Percentiles rank a stretch among this genome's conserved stretches.
These are phyloP conservation scores for Rhynchosporium agropyri DNA, from an alignment of 2,329 filamentous ascomycete genomes.

Conservation along the genomic window DNA sequence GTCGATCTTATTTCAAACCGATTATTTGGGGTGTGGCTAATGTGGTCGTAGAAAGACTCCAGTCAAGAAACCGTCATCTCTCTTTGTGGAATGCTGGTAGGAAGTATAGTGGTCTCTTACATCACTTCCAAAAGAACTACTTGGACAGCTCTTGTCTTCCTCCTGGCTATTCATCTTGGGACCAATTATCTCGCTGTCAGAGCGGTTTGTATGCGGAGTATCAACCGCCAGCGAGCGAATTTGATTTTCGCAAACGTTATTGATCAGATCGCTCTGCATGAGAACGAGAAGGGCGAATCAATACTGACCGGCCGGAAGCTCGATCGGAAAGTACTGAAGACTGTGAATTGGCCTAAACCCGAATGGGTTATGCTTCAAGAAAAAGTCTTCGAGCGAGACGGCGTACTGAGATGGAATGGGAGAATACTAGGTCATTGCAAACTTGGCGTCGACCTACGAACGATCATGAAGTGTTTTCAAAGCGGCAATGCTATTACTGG, in stretches of 20 bases:
- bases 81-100: slow-evolving; percentile 81
- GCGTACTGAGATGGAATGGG: slow-evolving; percentile 54
- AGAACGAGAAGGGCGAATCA: background rate
- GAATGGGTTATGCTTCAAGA: slow-evolving; percentile 58
- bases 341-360: slow-evolving; percentile 57
- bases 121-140: slow-evolving; percentile 73
- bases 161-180: slow-evolving; percentile 76
- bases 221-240: slow-evolving; percentile 85
- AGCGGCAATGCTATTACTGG: slow-evolving; percentile 14
- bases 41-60: slow-evolving; percentile 66
- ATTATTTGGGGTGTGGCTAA: background rate
- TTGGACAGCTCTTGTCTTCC: slow-evolving; percentile 69
- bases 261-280: slow-evolving; percentile 11
- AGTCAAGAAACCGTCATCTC: slow-evolving; percentile 95
- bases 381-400: slow-evolving; percentile 38
- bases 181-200: slow-evolving; percentile 88
- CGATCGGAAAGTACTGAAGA: background rate
- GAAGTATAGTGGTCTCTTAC: slow-evolving; percentile 77
- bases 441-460: slow-evolving; percentile 53
- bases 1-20: background rate
- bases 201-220: slow-evolving; percentile 77
- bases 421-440: slow-evolving; percentile 55
- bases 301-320: background rate
- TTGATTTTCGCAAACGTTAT: slow-evolving; percentile 69
- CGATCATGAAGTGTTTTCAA: slow-evolving; percentile 32